Evolutionary conservation across 495 filamentous ascomycete species (phyloP), one percentile per base, ranked within the genome.

Genomic region (Saxophila tyrrhenica): DNA sequence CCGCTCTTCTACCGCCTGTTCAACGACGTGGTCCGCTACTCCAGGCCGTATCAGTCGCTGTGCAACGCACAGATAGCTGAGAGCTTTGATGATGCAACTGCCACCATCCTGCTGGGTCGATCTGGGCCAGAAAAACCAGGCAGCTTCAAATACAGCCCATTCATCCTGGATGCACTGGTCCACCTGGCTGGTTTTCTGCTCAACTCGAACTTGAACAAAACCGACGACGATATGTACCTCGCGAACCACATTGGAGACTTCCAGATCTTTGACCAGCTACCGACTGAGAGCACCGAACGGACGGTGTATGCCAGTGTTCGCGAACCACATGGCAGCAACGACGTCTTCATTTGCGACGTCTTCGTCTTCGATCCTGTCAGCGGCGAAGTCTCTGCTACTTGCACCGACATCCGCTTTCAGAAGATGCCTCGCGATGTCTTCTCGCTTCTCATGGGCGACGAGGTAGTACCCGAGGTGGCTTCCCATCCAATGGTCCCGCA

Each of bases 171-270:
- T 41, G 50, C 50, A 0, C 29, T 62, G 32, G 48, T 59, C n/a
- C 61, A 64, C 44, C 20, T 64, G 38, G 58, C 61, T 39, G 61
- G 61, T 23, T 64, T 62, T 32, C 50, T 64, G 25, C 54, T 64
- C 38, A 64, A 64, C 41, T 43, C 47, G 19, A 54, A 59, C 39
- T 21, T 57, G 48, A 23, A 21, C 39, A 57, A 57, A 29, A 43
- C 58, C 7, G 53, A 61, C 39, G 50, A 57, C 23, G 49, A 39
- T 38, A 41, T 61, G 17, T 44, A 57, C 32, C 51, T 61, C 32
- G 54, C 58, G 39, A 61, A 54, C 41, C 41, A 54, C 21, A 57
- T 61, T 25, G 54, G 50, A 23, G 25, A 32, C 5, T 25, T 54
- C 20, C 54, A 49, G 7, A 41, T 57, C 20, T 42, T 53, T 16